These are phyloP conservation scores for Alternaria sp. DNA, from an alignment of 2,329 filamentous ascomycete species.

Conservation along the genomic window DNA sequence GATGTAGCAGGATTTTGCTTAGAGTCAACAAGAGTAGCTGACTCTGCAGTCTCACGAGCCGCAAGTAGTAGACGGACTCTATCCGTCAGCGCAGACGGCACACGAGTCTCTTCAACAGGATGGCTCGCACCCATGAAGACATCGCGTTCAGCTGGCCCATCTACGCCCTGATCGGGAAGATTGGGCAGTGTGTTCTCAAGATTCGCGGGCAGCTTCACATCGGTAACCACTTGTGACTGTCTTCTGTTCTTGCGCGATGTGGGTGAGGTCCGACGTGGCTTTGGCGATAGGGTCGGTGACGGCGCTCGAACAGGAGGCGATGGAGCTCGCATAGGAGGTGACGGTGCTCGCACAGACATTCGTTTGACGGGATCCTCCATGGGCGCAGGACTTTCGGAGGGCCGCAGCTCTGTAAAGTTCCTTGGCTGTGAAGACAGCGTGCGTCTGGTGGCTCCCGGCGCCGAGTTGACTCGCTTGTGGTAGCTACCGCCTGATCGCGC, in stretches of 20 bases:
- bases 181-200: slow-evolving; percentile 33
- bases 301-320: slow-evolving; percentile 17
- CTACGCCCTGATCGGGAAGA: slow-evolving; percentile 13
- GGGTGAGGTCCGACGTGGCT: slow-evolving; percentile 22
- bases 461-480: slow-evolving; percentile 44
- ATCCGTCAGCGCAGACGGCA: slow-evolving; percentile 34
- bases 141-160: slow-evolving; percentile 13
- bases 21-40: slow-evolving; percentile 10
- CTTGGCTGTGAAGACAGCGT: slow-evolving; percentile 17
- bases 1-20: slow-evolving; percentile 18
- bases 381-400: slow-evolving; percentile 28
- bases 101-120: slow-evolving; percentile 23
- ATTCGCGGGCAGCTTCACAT: slow-evolving; percentile 15
- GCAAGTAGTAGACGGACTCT: slow-evolving; percentile 33
- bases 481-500: slow-evolving; percentile 21
- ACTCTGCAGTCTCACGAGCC: slow-evolving; percentile 23
- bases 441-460: slow-evolving; percentile 34
- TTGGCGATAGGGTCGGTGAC: slow-evolving; percentile 24
- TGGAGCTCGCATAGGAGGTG: slow-evolving; percentile 6
- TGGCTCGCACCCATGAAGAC: slow-evolving; percentile 21
- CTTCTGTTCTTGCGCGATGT: slow-evolving; percentile 22
- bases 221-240: slow-evolving; percentile 5
- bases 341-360: not conserved
- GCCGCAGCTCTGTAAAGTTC: slow-evolving; percentile 29
- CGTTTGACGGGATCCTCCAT: not conserved